phyloP scores from a whole-genome alignment of 305 asterid genomes.

The Euphrasia arctica region DNA sequence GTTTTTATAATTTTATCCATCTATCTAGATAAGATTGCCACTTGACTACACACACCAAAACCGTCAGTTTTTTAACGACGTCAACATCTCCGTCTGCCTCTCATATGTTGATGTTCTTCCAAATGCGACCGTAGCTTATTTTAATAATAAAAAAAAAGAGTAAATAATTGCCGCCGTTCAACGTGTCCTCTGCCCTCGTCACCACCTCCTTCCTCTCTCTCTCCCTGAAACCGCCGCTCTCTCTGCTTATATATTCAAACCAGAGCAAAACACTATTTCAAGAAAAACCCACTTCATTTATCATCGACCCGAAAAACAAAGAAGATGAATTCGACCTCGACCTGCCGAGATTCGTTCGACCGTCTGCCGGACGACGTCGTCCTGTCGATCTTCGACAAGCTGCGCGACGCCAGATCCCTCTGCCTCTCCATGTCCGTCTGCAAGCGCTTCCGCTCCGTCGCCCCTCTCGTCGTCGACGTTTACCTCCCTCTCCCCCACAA shows the following conservation, averaged over 20 bases:
- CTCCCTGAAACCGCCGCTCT: background rate
- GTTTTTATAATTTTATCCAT: too few relatives aligned
- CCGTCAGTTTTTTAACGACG: background rate
- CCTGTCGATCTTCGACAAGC: slow-evolving; percentile 40
- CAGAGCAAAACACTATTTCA: background rate
- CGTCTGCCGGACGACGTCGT: slow-evolving; percentile 56
- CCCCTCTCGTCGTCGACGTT: slow-evolving; percentile 39
- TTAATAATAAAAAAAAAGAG: background rate
- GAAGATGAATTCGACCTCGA: slow-evolving; percentile 21
- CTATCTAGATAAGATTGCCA: background rate
- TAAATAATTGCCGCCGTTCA: background rate
- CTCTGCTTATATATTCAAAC: background rate
- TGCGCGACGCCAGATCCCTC: slow-evolving; percentile 52
- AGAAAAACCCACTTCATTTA: background rate
- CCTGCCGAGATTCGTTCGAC: slow-evolving; percentile 39
- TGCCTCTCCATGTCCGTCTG: slow-evolving; percentile 49
- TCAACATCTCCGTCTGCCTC: too few relatives aligned
- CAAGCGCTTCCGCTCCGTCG: slow-evolving; percentile 51
- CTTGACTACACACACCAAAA: background rate
- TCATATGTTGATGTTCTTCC: too few relatives aligned
- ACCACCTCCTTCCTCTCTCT: background rate
- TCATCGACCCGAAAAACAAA: background rate
- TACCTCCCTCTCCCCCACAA: slow-evolving; percentile 38
- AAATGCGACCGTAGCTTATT: background rate
- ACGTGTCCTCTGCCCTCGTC: background rate